Base-by-base conservation (phyloP, 2,329 filamentous ascomycete genomes). In the Madurella fahalii region DNA sequence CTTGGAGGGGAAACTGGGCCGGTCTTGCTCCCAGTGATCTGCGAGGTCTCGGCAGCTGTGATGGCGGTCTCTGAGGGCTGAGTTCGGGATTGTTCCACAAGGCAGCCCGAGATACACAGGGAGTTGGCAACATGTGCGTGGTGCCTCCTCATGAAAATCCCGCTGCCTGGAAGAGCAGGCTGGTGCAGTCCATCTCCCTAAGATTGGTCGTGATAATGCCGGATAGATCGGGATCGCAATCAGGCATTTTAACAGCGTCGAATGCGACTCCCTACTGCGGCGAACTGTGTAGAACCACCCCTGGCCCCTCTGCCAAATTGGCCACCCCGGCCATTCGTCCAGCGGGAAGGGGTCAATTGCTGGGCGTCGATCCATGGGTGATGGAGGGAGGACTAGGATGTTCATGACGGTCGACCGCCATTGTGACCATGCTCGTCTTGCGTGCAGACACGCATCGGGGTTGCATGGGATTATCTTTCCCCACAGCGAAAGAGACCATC, bases 371-470 rank as follows among this genome's bases (percentile, higher is more conserved):
- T 37, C 34, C 34, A 9, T 37, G 3, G 18, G 16, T 47, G 44
- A 25, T 25, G 25, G 25, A 25, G 7, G 25, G 30, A 30, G 18
- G 48, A 31, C 43, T 40, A 15, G 40, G 40, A 34, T 51, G 47
- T 34, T 34, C 53, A 51, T 47, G 34, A 40, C 37, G 54, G 49
- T 9, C 56, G 49, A 52, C 52, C 41, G 42, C 43, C 49, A 46
- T 34, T 55, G 56, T 53, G 56, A 50, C 50, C 46, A 43, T 48
- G 52, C 43, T 42, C 25, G 52, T n/a, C 49, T 55, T 57, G 52
- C 50, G 20, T 30, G 50, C 48, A 47, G 40, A n/a, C 42, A 44
- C 50, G 47, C 41, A 52, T 50, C 52, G 54, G 49, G 54, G 39
- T 51, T 31, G 52, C 48, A 56, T 3, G 25, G 7, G 25, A 25